phyloP scores from a whole-genome alignment of 148 eudicot genomes.

The Cornus florida region DNA sequence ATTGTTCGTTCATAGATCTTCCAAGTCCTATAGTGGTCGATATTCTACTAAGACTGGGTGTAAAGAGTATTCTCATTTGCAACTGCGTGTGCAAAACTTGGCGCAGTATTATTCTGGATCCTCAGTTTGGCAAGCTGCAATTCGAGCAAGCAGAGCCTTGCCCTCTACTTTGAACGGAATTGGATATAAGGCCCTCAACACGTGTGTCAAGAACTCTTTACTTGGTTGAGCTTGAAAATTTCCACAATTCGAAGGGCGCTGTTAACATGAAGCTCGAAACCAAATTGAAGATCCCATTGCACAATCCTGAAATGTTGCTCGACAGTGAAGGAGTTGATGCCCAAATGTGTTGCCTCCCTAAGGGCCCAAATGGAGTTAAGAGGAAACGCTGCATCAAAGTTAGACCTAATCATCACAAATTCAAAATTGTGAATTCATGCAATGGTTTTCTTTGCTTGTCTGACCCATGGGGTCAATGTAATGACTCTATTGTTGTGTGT shows the following conservation, averaged over 20 bases:
- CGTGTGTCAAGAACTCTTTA: no score
- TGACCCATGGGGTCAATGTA: no score
- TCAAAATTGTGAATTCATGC: no score
- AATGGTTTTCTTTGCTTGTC: no score
- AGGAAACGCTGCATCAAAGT: neutral
- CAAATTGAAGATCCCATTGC: neutral
- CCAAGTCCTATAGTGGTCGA: neutral
- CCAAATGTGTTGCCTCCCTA: neutral
- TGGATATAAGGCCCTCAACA: neutral
- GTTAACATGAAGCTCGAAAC: neutral
- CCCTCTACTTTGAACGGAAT: neutral
- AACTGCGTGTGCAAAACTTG: neutral
- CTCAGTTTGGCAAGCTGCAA: neutral
- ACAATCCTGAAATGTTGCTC: neutral
- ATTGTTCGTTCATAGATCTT: neutral
- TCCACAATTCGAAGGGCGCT: no score
- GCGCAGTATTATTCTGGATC: neutral
- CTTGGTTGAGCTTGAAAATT: neutral
- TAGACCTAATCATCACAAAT: neutral
- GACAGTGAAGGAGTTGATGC: neutral
- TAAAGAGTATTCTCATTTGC: neutral
- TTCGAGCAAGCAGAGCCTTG: neutral
- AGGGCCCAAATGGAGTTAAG: neutral
- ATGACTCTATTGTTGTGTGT: slow-evolving; percentile 14
- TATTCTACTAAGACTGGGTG: neutral